A percentile compares a stretch with the other conserved stretches of the same genome.
Conservation (phyloP, 2,329 filamentous ascomycete species). For the Colletotrichum chrysophilum region DNA sequence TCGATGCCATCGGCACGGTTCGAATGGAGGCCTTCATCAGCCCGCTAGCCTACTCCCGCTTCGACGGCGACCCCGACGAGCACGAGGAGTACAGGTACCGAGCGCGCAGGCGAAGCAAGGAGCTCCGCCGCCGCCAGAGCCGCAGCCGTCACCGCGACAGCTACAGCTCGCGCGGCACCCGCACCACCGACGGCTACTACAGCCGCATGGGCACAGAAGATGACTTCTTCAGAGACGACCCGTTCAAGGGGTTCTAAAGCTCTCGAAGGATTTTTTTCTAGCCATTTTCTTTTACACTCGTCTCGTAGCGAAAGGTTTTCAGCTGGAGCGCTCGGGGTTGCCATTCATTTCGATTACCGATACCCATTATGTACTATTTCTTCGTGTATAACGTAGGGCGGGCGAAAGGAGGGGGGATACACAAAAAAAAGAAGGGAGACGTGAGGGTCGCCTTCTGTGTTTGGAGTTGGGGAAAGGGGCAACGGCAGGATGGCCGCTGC, state of each 20-base stretch:
- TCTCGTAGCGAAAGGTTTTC: background rate
- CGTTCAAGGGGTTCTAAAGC: slow-evolving; percentile 64
- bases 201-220: slow-evolving; percentile 57
- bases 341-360: slow-evolving; percentile 15
- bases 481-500: background rate
- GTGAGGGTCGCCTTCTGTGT: background rate
- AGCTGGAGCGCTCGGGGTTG: slow-evolving; percentile 1
- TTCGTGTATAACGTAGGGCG: slow-evolving; percentile 1
- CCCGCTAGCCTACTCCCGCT: slow-evolving; percentile 56
- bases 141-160: slow-evolving; percentile 60
- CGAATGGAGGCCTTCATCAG: slow-evolving; percentile 97
- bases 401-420: background rate
- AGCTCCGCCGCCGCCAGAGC: slow-evolving; percentile 56
- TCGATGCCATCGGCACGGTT: slow-evolving; percentile 88
- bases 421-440: background rate
- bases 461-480: background rate
- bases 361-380: slow-evolving; percentile 18
- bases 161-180: slow-evolving; percentile 50
- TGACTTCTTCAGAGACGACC: slow-evolving; percentile 64
- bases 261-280: background rate
- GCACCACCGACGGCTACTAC: slow-evolving; percentile 53
- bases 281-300: background rate
- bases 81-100: slow-evolving; percentile 54
- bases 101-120: slow-evolving; percentile 60
- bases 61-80: slow-evolving; percentile 53